Evolutionary conservation across 2,329 filamentous ascomycete genomes (phyloP), one percentile per base, ranked within the genome.

Genomic region (Phyllosticta citribraziliensis): DNA sequence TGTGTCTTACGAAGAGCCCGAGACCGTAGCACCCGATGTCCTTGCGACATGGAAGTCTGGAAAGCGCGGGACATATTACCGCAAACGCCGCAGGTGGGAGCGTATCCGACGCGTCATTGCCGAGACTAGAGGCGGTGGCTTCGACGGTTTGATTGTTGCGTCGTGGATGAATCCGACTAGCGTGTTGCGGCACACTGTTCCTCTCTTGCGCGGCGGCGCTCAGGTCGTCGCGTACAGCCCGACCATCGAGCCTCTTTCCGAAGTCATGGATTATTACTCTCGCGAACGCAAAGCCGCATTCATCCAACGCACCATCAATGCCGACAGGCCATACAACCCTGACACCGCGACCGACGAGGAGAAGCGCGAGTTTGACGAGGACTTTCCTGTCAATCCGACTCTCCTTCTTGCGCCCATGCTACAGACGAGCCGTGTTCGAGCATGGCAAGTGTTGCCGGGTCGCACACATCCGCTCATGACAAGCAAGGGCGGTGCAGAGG

Each of bases 391-490:
- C 14, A 94, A 99, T 70, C 94, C 94, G 0, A 88, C 90, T 2
- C 75, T 96, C 57, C 73, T 99, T 3, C 81, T 97, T 0, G 89
- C 87, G 0, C 86, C 90, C 0, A 84, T 82, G 12, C 79, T 99
- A 58, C 92, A 97, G 76, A 94, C 87, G 2, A 89, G 87, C 55
- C 81, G 90, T 14, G 86, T 88, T 5, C 82, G 88, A 64, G 80
- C 84, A 58, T 97, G 91, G 89, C 94, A 99, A 77, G 92, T 97
- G 1, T 74, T 99, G 55, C 94, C 94, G 0, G 89, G 91, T 0
- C 80, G 94, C 59, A 97, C 94, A 58, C 94, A 99, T 76, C 94
- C 94, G 6, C 75, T 95, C 60, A 99, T 99, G 94, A 96, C 89
- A 63, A 86, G 86, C 47, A 82, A 84, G 51, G 94, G 94, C 20